Evolutionary conservation across 208 protist genomes (phyloP).

Genomic region (Leptomonas pyrrhocoris): DNA sequence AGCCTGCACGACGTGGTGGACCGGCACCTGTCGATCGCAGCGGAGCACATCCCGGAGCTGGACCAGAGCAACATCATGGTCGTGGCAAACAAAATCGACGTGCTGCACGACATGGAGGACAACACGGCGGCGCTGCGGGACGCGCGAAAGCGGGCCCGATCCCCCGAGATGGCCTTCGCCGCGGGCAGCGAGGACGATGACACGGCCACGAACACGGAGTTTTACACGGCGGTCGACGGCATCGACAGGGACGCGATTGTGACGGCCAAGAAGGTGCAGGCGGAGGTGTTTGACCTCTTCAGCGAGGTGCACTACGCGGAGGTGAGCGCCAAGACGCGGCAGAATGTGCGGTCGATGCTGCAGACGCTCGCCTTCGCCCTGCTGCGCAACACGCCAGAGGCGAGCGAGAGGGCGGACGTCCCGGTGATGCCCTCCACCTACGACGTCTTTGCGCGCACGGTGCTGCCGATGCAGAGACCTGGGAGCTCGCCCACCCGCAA

Average conservation of each 20-base stretch:
- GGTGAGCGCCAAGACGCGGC: conserved; percentile 45
- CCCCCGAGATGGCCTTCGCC: conserved; percentile 27
- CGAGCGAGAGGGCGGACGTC: not conserved
- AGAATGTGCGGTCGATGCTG: conserved; percentile 37
- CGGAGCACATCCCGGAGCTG: conserved; percentile 41
- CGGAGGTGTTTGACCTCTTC: conserved; percentile 38
- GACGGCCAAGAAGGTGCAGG: conserved; percentile 31
- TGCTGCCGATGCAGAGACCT: not conserved
- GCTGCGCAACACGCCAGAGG: conserved; percentile 26
- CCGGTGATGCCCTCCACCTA: not conserved
- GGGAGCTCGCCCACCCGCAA: not conserved
- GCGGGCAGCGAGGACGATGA: conserved; percentile 18
- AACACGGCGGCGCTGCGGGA: conserved; percentile 9
- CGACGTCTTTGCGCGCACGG: conserved; percentile 14
- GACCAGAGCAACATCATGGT: conserved; percentile 46
- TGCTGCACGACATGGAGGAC: conserved; percentile 20
- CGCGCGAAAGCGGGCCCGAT: conserved; percentile 10
- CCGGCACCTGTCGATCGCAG: conserved; percentile 35
- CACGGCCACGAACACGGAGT: conserved; percentile 4
- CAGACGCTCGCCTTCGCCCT: conserved; percentile 33
- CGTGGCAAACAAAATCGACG: conserved; percentile 64
- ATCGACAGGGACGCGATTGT: conserved; percentile 20
- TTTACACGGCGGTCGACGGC: not conserved
- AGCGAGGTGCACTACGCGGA: conserved; percentile 57
- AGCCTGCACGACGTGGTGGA: conserved; percentile 77